Conservation (phyloP, 2,329 filamentous ascomycete genomes). For the Thelonectria rubi region DNA sequence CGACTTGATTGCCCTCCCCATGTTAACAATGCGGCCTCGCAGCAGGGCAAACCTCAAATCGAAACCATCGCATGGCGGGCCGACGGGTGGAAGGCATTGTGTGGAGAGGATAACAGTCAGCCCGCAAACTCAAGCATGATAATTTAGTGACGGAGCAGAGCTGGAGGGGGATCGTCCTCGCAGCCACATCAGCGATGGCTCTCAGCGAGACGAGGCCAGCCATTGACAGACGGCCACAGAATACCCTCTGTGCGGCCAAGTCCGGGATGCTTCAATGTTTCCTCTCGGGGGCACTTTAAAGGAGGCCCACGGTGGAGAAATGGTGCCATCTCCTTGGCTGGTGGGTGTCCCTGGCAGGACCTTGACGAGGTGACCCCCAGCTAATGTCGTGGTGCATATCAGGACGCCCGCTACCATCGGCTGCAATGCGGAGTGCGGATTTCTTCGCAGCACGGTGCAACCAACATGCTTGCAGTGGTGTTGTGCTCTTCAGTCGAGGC, state of each 20-base stretch:
- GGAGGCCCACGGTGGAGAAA: conserved; percentile 41
- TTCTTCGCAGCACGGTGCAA: conserved; percentile 1
- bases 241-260: conserved; percentile 18
- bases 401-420: conserved; percentile 28
- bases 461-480: background rate
- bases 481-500: background rate
- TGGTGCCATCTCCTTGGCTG: conserved; percentile 42
- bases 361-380: conserved; percentile 31
- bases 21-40: background rate
- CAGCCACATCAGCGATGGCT: conserved; percentile 15
- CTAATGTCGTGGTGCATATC: conserved; percentile 32
- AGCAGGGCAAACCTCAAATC: background rate
- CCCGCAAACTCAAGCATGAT: background rate
- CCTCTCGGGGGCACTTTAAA: conserved; percentile 32
- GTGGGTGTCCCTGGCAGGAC: conserved; percentile 33
- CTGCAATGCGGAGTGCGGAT: conserved; percentile 6
- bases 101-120: background rate
- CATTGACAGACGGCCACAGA: conserved; percentile 13
- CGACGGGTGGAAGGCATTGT: background rate
- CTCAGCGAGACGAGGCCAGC: conserved; percentile 2
- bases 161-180: conserved; percentile 20
- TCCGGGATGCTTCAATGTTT: conserved; percentile 20
- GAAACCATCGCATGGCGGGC: background rate
- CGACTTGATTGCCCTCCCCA: conserved; percentile 3
- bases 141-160: background rate